phyloP scores from a whole-genome alignment of 2,329 filamentous ascomycete species.

The Exophiala viscosa region DNA sequence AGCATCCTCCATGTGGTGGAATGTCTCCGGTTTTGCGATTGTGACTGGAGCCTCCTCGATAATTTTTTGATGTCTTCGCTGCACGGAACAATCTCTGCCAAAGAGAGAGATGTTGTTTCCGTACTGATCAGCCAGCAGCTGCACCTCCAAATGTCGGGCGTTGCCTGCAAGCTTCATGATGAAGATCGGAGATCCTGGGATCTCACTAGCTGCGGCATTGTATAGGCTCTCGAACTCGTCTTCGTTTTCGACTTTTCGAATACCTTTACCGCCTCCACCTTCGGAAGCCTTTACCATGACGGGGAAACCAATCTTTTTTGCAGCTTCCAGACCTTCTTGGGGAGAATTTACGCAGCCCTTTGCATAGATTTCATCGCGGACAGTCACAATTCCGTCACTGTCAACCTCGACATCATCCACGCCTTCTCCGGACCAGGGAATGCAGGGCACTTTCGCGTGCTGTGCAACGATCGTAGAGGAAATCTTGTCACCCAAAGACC shows the following conservation, averaged over 20 bases:
- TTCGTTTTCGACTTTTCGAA: constrained; percentile 85
- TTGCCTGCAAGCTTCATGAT: constrained; percentile 99
- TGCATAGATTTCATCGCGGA: constrained; percentile 77
- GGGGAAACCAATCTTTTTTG: constrained; percentile 89
- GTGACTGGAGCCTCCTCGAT: constrained; percentile 98
- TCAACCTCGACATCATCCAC: constrained; percentile 78
- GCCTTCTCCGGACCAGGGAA: constrained; percentile 97
- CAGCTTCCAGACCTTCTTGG: constrained; percentile 82
- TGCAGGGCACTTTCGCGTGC: constrained; percentile 92
- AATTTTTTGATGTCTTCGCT: constrained; percentile 98
- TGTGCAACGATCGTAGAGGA: constrained; percentile 99
- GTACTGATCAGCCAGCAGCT: constrained; percentile 96
- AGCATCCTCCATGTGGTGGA: constrained; percentile 94
- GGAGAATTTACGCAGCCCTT: constrained; percentile 88
- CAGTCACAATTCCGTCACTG: constrained; percentile 82
- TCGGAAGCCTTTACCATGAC: constrained; percentile 99
- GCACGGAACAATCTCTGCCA: constrained; percentile 96
- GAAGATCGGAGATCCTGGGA: constrained; percentile 98
- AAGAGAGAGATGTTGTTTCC: constrained; percentile 99
- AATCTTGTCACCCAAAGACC: constrained; percentile 98
- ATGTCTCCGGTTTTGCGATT: constrained; percentile 82
- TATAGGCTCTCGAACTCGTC: constrained; percentile 83
- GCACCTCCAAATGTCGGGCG: constrained; percentile 93
- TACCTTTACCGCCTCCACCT: constrained; percentile 98
- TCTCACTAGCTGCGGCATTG: constrained; percentile 94